Base-by-base conservation (phyloP, 257 asterid species). In the Scutellaria minor region DNA sequence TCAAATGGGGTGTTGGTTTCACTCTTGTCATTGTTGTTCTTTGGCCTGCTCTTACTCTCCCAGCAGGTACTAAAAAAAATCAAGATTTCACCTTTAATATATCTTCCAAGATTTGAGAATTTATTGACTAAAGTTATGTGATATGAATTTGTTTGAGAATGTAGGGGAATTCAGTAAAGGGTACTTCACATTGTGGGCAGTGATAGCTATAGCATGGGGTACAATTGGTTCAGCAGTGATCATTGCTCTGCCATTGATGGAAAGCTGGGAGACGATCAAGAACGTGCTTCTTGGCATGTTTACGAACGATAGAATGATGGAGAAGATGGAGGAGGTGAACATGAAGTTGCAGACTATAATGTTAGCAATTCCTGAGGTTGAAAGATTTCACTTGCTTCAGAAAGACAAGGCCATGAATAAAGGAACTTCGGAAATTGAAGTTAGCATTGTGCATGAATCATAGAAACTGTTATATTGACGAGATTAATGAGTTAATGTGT, bases 151-250 rank as follows among this genome's bases (percentile, higher is more conserved):
- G 10, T 35, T 14, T 66, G 44, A 47, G 48, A 52, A 20, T 85
- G 88, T 82, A 92, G 97, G 96, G 61, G 85, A 86, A 78, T 93
- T 93, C 84, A 90, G 70, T 79, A 77, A 78, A 70, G 98, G 91
- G 35, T 90, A 90, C 87, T 93, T 93, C 90, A 90, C 89, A 78
- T 83, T 93, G 77, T 93, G 98, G 98, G 95, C 96, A 52, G 88
- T 82, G 56, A 79, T 93, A 70, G 90, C 96, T 18, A 87, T 93
- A 41, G 95, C 82, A 37, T 93, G 98, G 98, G 98, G 97, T 11
- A 93, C 97, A 3, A 61, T 90, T 7, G 97, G 72, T 63, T 93
- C 96, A 6, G 96, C 81, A 0, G 96, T 93, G 40, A 93, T 93
- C 79, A 89, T 90, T 0, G 86, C 87, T 44, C 68, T 93, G 54